Evolutionary conservation across 495 filamentous ascomycete species (phyloP).

Genomic region (Neurospora cerealis): DNA sequence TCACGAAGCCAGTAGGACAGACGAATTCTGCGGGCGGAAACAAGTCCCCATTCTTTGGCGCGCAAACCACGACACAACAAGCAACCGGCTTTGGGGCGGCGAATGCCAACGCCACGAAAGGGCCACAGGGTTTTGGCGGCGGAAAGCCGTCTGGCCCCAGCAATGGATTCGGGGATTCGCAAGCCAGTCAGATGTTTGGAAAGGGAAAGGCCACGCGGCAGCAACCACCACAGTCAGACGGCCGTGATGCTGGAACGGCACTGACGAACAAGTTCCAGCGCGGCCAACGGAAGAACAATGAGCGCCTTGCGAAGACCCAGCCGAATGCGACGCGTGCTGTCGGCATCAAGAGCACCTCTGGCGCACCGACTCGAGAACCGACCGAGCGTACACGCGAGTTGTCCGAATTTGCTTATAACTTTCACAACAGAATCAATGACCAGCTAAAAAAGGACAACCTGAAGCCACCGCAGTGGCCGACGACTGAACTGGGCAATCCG

Average conservation of each 20-base stretch:
- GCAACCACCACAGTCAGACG: background rate
- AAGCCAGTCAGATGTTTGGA: constrained; percentile 1
- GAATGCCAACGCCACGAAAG: constrained; percentile 1
- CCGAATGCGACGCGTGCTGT: background rate
- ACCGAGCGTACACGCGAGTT: constrained; percentile 18
- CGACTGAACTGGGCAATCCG: constrained; percentile 27
- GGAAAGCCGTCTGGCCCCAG: background rate
- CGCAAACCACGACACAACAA: background rate
- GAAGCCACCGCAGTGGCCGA: constrained; percentile 34
- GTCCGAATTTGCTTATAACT: constrained; percentile 24
- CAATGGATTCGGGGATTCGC: background rate
- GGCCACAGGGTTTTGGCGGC: constrained; percentile 1
- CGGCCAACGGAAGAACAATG: constrained; percentile 7
- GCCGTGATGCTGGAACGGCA: background rate
- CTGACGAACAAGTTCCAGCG: constrained; percentile 1
- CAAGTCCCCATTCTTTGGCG: constrained; percentile 3
- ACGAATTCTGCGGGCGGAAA: background rate
- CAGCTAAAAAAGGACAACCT: constrained; percentile 35
- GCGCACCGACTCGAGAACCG: constrained; percentile 7
- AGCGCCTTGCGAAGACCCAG: constrained; percentile 1
- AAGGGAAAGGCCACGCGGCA: background rate
- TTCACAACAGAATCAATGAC: constrained; percentile 29
- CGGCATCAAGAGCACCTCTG: background rate
- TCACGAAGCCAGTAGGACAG: background rate
- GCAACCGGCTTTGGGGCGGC: background rate